These are phyloP conservation scores for Trichosporon coremiiforme DNA, from an alignment of 1,284 basidiomycete species.

Conservation along the genomic window DNA sequence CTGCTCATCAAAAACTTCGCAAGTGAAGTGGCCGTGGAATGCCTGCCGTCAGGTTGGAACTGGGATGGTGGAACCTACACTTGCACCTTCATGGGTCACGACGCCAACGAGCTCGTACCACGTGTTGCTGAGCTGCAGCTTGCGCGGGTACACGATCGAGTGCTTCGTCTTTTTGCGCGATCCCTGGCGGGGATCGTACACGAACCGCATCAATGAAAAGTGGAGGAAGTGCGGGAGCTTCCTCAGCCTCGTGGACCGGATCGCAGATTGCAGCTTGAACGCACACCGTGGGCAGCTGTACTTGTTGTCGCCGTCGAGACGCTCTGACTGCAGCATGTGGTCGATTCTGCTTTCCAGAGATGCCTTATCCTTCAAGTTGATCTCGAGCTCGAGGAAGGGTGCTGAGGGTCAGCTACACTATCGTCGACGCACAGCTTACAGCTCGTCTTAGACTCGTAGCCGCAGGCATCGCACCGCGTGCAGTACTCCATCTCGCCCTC, in stretches of 20 bases:
- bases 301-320: constrained; percentile 77
- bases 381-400: constrained; percentile 77
- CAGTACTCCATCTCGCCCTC: constrained; percentile 78
- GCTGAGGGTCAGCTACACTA: constrained; percentile 23
- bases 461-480: constrained; percentile 72
- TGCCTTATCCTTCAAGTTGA: constrained; percentile 74
- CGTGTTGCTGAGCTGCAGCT: constrained; percentile 61
- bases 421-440: constrained; percentile 15
- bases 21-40: constrained; percentile 89
- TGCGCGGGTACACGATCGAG: constrained; percentile 70
- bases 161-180: constrained; percentile 82
- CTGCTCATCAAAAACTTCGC: constrained; percentile 77
- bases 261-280: constrained; percentile 70
- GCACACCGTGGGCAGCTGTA: constrained; percentile 76
- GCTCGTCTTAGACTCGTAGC: constrained; percentile 48
- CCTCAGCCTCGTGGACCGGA: constrained; percentile 68
- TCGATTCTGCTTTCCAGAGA: constrained; percentile 71
- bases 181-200: constrained; percentile 72
- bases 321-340: constrained; percentile 67
- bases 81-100: constrained; percentile 74
- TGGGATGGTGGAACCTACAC: constrained; percentile 38
- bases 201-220: constrained; percentile 86
- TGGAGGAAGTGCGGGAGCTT: constrained; percentile 77
- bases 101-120: constrained; percentile 78
- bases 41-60: constrained; percentile 61